Base-by-base conservation (phyloP, 169 alveolate species). In the Plasmodium coatneyi region DNA sequence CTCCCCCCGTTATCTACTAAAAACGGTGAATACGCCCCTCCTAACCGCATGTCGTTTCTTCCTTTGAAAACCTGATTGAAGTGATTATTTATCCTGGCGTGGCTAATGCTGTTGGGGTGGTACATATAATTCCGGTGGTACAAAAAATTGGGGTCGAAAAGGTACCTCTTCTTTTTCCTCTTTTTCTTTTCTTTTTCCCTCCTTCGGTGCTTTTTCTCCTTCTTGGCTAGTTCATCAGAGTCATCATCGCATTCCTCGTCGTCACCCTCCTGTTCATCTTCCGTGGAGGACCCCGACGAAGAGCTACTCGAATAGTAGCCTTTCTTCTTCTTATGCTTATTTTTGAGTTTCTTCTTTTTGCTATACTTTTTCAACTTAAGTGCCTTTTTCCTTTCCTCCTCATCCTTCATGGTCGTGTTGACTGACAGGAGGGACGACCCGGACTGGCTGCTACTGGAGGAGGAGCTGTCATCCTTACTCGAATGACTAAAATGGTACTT, bases 131-230 rank as follows among this genome's bases (percentile, higher is more conserved):
- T 86, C 25, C 14, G 84, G 10, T 46, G 79, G 41, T 86, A 86
- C 16, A 70, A 32, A n/a, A 74, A 74, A 32, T 52, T 86, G 60
- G 84, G 86, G n/a, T 86, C 93, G 43, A 86, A 86, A 6, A 76
- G 16, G 46, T 39, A 30, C 22, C 41, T 34, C 14, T 82, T 56
- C 25, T 30, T 54, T 32, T 56, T 60, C 32, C 28, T 32, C 83
- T 5, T 76, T 34, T 49, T 49, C 70, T 74, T 54, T 86, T 76
- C 80, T 32, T 34, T 49, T n/a, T 78, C 80, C 32, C 52, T 76
- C 83, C 5, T 86, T 76, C 84, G 30, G 16, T 32, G 5, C 39
- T 72, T 76, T 28, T 76, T 83, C 12, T 76, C 86, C 66, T 32
- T 72, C 39, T 56, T 41, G 71, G 28, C 25, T 49, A 12, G 32